Base-by-base conservation (phyloP, 768 basidiomycete species). In the Auriscalpium orientale region DNA sequence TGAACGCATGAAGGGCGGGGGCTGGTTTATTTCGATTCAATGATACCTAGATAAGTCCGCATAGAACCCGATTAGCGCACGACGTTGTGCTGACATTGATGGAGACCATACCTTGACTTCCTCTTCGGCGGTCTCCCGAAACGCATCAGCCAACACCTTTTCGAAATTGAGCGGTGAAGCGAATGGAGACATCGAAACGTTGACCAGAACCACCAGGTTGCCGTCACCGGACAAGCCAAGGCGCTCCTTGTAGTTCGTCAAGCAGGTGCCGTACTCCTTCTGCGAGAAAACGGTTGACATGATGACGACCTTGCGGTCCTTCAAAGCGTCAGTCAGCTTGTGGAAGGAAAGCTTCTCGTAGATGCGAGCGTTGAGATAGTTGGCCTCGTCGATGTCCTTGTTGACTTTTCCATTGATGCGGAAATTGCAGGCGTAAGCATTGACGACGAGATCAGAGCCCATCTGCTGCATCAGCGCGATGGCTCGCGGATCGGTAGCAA, bases 371-470 rank as follows among this genome's bases (percentile, higher is more conserved):
- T 76, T 76, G 12, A 79, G 65, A 51, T 66, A 63, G 51, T 76
- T 78, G 7, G 77, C 75, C 55, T 75, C 73, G 33, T 57, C 67
- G 54, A 77, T 63, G 60, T 74, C 73, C 20, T 61, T 58, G 65
- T 74, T 77, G 45, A 65, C 38, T 35, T 49, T 53, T 37, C 68
- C 73, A 50, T 68, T 62, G 47, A 70, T 55, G 18, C 68, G 65
- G 67, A 77, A 76, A 65, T 79, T 77, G 65, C 70, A 71, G 2
- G 71, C 68, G 54, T 78, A 79, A 2, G 71, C 67, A 55, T 77
- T 76, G 66, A 79, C 75, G 51, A 65, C 68, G 54, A 79, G 69
- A 58, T 78, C 77, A 10, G 61, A 57, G 4, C 59, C 59, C 51
- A 62, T 55, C 34, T 53, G 53, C 33, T 56, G 56, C 53, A 62